Evolutionary conservation across 192 early-diverging fungal genomes (phyloP).

Genomic region (Coemansia sp.): DNA sequence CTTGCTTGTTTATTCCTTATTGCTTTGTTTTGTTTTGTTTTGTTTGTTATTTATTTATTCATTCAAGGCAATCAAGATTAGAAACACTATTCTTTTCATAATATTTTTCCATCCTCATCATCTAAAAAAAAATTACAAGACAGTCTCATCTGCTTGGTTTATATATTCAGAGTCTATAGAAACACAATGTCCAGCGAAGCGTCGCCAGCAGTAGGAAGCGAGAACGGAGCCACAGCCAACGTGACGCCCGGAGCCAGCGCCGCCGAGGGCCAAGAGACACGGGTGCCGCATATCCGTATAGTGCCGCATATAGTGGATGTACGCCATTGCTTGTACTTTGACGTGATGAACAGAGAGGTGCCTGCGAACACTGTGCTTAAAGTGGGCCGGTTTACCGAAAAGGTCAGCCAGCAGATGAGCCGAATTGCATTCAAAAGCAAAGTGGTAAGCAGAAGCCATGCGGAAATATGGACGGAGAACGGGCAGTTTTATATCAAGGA

Average conservation of each 20-base stretch:
- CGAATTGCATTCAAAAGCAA: constrained; percentile 86
- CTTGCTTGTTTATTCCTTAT: not conserved
- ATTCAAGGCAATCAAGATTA: too few species aligned
- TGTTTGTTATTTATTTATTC: not conserved
- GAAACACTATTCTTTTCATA: too few species aligned
- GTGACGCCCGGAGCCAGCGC: not conserved
- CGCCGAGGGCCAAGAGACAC: constrained; percentile 7
- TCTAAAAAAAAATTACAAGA: not conserved
- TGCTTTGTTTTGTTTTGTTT: not conserved
- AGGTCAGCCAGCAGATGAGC: constrained; percentile 62
- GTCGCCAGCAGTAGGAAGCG: not conserved
- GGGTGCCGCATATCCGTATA: constrained; percentile 56
- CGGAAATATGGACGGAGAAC: constrained; percentile 87
- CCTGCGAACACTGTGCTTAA: constrained; percentile 63
- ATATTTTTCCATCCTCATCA: too few species aligned
- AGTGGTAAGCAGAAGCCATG: constrained; percentile 90
- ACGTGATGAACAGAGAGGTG: constrained; percentile 66
- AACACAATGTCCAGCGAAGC: constrained; percentile 15
- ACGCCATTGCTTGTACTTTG: constrained; percentile 62
- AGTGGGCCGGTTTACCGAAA: constrained; percentile 76
- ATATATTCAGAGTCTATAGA: too few species aligned
- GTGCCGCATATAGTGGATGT: constrained; percentile 60
- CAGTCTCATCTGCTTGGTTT: not conserved
- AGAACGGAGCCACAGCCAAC: not conserved
- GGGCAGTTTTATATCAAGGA: constrained; percentile 92